Evolutionary conservation across 208 protist genomes (phyloP).

Genomic region (Chromosphaera perkinsii): DNA sequence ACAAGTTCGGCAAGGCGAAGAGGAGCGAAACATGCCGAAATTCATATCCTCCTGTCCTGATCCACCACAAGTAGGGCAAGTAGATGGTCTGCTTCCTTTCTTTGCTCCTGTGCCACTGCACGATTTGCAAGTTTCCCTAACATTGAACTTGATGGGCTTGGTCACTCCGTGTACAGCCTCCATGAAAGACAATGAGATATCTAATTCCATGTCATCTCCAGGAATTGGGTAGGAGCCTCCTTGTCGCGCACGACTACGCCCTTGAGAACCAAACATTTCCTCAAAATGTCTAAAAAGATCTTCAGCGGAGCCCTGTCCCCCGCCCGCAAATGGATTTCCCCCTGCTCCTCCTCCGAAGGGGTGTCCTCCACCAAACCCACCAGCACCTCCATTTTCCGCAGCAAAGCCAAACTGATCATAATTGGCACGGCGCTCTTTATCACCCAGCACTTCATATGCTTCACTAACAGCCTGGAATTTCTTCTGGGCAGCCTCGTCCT

Average conservation of each 20-base stretch:
- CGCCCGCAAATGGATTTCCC: neutral
- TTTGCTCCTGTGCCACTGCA: neutral
- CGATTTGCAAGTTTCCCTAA: neutral
- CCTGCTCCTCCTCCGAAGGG: neutral
- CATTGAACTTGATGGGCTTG: neutral
- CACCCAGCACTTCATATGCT: slow-evolving; percentile 54
- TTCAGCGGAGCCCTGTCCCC: no score
- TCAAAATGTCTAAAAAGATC: slow-evolving; percentile 10
- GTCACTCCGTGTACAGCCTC: neutral
- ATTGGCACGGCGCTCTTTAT: slow-evolving; percentile 44
- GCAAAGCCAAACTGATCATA: slow-evolving; percentile 56
- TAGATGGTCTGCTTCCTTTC: neutral
- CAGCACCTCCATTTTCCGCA: slow-evolving; percentile 60
- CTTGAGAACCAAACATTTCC: neutral
- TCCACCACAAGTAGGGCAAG: neutral
- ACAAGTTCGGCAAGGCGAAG: neutral
- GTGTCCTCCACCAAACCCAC: slow-evolving; percentile 36
- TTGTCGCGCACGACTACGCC: neutral
- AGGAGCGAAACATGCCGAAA: neutral
- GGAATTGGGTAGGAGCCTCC: neutral
- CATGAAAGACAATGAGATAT: neutral
- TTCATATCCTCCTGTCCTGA: neutral
- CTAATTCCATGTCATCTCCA: neutral
- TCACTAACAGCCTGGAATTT: slow-evolving; percentile 38
- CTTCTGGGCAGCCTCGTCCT: slow-evolving; percentile 32